Conservation (phyloP, 495 filamentous ascomycete genomes). For the Saxophila tyrrhenica region DNA sequence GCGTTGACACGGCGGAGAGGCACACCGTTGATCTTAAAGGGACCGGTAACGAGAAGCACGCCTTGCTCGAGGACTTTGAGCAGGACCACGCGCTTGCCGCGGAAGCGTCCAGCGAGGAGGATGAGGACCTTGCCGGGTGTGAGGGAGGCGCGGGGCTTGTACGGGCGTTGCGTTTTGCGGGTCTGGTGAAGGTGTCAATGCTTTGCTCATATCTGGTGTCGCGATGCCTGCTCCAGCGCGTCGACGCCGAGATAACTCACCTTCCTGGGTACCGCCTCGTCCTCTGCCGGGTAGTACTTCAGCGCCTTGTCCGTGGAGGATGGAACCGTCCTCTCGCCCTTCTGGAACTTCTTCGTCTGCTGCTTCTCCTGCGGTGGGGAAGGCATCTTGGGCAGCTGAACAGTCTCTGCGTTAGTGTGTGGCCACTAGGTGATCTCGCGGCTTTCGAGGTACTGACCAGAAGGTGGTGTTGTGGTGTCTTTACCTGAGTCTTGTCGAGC, state of each 20-base stretch:
- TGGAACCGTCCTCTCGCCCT: constrained; percentile 84
- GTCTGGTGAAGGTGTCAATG: constrained; percentile 43
- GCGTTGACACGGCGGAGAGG: constrained; percentile 95
- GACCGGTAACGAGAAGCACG: constrained; percentile 95
- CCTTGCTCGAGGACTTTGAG: constrained; percentile 94
- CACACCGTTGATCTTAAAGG: constrained; percentile 99
- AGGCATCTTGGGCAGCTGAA: constrained; percentile 17
- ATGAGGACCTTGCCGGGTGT: constrained; percentile 91
- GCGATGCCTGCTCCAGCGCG: neutral
- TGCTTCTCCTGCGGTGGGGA: constrained; percentile 16
- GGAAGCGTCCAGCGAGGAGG: constrained; percentile 98
- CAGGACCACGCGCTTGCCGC: constrained; percentile 98
- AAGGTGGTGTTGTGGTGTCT: neutral
- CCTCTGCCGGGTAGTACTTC: constrained; percentile 99
- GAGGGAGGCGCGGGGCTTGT: constrained; percentile 75
- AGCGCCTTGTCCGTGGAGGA: constrained; percentile 76
- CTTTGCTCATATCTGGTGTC: neutral
- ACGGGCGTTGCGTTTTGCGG: constrained; percentile 83
- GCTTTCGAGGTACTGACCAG: neutral
- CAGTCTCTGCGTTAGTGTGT: neutral
- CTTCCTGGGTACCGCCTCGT: constrained; percentile 82
- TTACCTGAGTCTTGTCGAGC: neutral
- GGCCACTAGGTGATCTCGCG: neutral
- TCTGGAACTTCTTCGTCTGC: constrained; percentile 94
- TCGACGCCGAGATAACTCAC: constrained; percentile 39